Evolutionary conservation across 2,329 filamentous ascomycete genomes (phyloP), one percentile per base, ranked within the genome.

Genomic region (Neofusicoccum ribis): DNA sequence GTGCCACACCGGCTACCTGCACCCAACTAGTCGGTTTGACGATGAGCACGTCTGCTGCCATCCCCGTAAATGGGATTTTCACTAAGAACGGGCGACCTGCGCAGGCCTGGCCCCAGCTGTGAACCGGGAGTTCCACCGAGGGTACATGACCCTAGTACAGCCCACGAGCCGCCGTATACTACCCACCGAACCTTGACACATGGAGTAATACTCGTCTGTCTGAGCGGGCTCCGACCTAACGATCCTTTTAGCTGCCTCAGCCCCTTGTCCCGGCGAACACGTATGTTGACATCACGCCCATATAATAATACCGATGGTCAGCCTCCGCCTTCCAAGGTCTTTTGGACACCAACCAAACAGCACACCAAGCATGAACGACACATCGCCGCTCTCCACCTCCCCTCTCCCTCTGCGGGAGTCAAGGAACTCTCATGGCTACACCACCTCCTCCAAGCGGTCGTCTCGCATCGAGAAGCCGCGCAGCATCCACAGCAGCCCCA

Each of bases 381-480:
- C 73, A 67, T 73, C 74, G 68, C 66, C 51, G 56, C 23, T 36
- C 52, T 52, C 49, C 34, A 17, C 49, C 56, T 60, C 44, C 23
- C 47, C 56, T 66, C 64, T 27, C 56, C 65, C 64, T 27, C 72
- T 72, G 50, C 73, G 76, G 54, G 67, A 72, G 49, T 76, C 76
- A 20, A 72, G 76, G 49, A 72, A 70, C 69, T 76, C 75, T 17
- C 69, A 54, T 49, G 73, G 69, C 63, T 6, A 20, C 37, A 41
- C 31, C 39, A 17, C 31, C 60, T 44, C 31, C 60, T 44, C 60
- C 47, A 63, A 63, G 64, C 74, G 74, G n/a, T 70, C 75, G 15
- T 73, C 74, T 56, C 74, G 77, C 23, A 67, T 79, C 47, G 76
- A 78, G 64, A 79, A 79, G 70, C 75, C 77, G 27, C 74, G 71